These are phyloP conservation scores for Gnomoniopsis smithogilvyi DNA, from an alignment of 2,329 filamentous ascomycete species.

Conservation along the genomic window DNA sequence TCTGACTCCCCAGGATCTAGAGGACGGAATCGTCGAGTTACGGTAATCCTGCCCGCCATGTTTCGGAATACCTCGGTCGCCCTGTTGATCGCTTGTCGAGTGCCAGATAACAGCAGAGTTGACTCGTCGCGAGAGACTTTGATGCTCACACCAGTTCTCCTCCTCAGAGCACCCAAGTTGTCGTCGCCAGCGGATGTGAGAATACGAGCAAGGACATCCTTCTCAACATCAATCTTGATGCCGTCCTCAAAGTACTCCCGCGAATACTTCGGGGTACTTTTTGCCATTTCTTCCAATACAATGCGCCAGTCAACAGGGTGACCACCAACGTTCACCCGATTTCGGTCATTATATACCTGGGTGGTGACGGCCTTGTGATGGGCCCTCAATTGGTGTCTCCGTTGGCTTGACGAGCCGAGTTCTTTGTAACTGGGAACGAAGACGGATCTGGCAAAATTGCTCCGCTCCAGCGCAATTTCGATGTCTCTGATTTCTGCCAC, in stretches of 20 bases:
- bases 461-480: constrained; percentile 1
- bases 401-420: constrained; percentile 20
- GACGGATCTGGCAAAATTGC: constrained; percentile 22
- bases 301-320: constrained; percentile 34
- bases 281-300: constrained; percentile 35
- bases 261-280: constrained; percentile 28
- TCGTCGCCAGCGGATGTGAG: constrained; percentile 13
- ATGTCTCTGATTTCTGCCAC: not conserved
- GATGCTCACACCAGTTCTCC: constrained; percentile 24
- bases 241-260: constrained; percentile 16
- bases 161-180: constrained; percentile 27
- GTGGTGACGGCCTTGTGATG: constrained; percentile 27
- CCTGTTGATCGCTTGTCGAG: constrained; percentile 17
- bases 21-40: constrained; percentile 14
- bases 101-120: constrained; percentile 25
- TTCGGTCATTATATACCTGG: constrained; percentile 34
- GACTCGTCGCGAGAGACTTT: constrained; percentile 21
- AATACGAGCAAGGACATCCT: constrained; percentile 19
- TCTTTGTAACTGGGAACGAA: constrained; percentile 24
- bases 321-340: constrained; percentile 21
- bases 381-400: constrained; percentile 19
- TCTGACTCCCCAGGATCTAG: not conserved
- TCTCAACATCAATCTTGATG: constrained; percentile 25
- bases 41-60: constrained; percentile 18
- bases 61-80: constrained; percentile 22